Evolutionary conservation across 2,329 filamentous ascomycete genomes (phyloP), one percentile per base, ranked within the genome.

Genomic region (Lecanoromycetidae sp.): DNA sequence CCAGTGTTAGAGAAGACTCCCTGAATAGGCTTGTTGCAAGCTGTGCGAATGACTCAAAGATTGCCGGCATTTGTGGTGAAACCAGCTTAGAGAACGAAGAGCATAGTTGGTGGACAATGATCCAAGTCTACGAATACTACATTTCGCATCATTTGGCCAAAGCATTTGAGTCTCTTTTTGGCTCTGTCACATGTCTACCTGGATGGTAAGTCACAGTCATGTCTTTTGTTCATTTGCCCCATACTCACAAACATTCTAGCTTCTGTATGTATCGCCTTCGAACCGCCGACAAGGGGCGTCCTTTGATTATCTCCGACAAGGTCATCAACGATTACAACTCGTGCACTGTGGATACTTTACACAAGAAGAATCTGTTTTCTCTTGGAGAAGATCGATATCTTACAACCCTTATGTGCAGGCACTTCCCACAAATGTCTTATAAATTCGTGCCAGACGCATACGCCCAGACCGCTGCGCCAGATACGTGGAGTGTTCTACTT

Each of bases 101-200:
- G 58, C 77, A 82, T 56, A 88, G 82, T 58, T 96, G 88, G 87
- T 94, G 87, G 86, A 98, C 91, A 10, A 98, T 98, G 91, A 98
- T 98, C 60, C 91, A 98, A 65, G 91, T 98, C 55, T 98, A 98
- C 69, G 91, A 98, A 65, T 98, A 98, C 72, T 98, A 88, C 65
- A 98, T 98, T 61, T 96, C 91, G 25, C 91, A 98, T 73, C 84
- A 98, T 66, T 70, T 98, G 63, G 75, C 91, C 45, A 98, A 98
- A 71, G 87, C 91, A 52, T 98, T 98, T 61, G 91, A 98, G 64
- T 95, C 87, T 51, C 77, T 98, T 51, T 98, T 98, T 61, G 91
- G 88, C 61, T 94, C 87, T 64, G 91, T 98, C 52, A 98, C 91
- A 50, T 98, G 91, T 82, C 80, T 98, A 71, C 91, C 91, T 55